These are phyloP conservation scores for Syzygium oleosum DNA, from an alignment of 345 rosid genomes.

Conservation along the genomic window DNA sequence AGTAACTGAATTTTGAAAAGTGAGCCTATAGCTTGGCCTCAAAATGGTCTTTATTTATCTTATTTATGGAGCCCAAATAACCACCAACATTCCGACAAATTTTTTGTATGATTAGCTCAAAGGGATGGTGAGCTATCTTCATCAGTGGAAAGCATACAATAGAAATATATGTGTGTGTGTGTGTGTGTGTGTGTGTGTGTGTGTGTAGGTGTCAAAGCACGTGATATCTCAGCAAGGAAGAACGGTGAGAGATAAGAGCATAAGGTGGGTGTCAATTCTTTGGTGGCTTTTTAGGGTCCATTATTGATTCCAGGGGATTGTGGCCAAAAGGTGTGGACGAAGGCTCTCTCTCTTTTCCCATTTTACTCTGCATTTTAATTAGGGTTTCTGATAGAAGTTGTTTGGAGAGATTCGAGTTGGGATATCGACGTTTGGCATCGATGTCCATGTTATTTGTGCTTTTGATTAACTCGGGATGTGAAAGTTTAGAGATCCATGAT, in stretches of 20 bases:
- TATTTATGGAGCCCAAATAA: neutral
- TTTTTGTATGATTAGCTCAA: constrained; percentile 18
- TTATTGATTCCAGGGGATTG: neutral
- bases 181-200: too few relatives aligned
- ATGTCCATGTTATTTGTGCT: neutral
- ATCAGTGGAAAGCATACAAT: constrained; percentile 13
- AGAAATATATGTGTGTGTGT: neutral
- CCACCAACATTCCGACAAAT: constrained; percentile 31
- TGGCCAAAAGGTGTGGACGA: neutral
- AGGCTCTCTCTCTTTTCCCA: neutral
- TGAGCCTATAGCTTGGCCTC: neutral
- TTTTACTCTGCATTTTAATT: neutral
- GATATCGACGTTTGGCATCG: neutral
- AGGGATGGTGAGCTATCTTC: constrained; percentile 40
- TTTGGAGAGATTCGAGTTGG: neutral
- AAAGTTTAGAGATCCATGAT: neutral
- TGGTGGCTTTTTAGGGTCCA: neutral
- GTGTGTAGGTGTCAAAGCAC: neutral
- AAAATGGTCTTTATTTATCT: neutral
- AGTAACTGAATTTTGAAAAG: neutral
- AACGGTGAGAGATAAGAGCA: neutral
- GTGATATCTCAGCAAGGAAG: neutral
- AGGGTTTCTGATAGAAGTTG: neutral
- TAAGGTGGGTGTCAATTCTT: neutral
- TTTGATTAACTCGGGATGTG: neutral